Base-by-base conservation (phyloP, 768 basidiomycete genomes). In the Lactarius tabidus region DNA sequence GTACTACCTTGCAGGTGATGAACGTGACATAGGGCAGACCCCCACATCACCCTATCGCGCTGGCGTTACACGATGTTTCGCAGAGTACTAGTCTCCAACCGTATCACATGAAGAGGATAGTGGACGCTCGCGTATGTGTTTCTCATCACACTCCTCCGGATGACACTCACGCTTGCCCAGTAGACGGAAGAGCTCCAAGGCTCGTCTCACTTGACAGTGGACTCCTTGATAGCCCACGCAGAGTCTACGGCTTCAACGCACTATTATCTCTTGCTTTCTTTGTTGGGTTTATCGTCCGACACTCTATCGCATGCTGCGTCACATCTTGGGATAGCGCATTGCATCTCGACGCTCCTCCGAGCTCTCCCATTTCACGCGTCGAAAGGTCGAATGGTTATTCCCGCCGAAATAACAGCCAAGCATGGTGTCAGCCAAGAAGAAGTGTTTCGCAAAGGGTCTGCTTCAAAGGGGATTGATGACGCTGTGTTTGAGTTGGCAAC, bases 401-500 rank as follows among this genome's bases (percentile, higher is more conserved):
- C 92, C 14, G 86, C 89, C 29, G 91, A 93, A 71, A 83, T 93
- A 62, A 91, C 90, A 17, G 87, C 89, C 48, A 87, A 81, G 67
- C 88, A 92, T 69, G 83, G 85, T 23, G 88, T 93, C 23, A 84
- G 79, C 67, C 91, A 93, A 74, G 91, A 95, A 72, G 87, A 90
- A 18, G 85, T 94, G 18, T 86, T 92, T 71, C 80, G 85, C 52
- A 76, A 77, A 36, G 85, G 86, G 6, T 70, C 66, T 51, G 63
- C 77, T 12, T 85, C 86, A 52, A 75, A 81, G 55, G 89, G 85
- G 2, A 78, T 94, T 18, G 85, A 85, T 57, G 87, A 91, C 65
- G 91, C 92, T 0, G 88, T 91, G 33, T 95, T 84, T 71, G 90
- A 93, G 71, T 86, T 93, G 75, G 92, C 93, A 38, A 87, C 85